Evolutionary conservation across 1,284 basidiomycete genomes (phyloP).

Genomic region (Rhodotorula sp.): DNA sequence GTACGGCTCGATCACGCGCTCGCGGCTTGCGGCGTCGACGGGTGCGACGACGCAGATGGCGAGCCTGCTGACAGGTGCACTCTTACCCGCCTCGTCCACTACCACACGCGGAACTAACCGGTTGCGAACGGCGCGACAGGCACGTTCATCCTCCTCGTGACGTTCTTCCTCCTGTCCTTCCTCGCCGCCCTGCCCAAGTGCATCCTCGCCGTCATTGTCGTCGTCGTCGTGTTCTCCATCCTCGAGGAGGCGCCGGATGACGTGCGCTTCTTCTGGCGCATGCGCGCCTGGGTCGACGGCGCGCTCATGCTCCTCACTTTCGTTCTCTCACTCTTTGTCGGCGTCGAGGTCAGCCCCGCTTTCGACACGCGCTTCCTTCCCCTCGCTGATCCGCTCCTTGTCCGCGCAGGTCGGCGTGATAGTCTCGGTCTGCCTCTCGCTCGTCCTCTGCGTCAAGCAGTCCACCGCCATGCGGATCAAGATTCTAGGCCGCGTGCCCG

Average conservation of each 20-base stretch:
- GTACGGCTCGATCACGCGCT: constrained; percentile 77
- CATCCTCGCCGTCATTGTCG: constrained; percentile 75
- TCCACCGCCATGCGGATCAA: constrained; percentile 73
- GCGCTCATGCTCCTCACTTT: constrained; percentile 82
- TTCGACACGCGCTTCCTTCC: not conserved
- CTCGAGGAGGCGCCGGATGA: constrained; percentile 86
- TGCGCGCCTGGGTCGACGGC: constrained; percentile 84
- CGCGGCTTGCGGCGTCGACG: constrained; percentile 49
- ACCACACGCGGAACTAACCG: too few relatives aligned
- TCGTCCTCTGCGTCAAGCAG: constrained; percentile 82
- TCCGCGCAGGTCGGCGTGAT: constrained; percentile 64
- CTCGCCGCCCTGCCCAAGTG: constrained; percentile 77
- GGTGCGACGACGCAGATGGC: constrained; percentile 87
- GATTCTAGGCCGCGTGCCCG: constrained; percentile 74
- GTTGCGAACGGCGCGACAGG: too few relatives aligned
- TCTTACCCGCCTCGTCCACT: too few relatives aligned
- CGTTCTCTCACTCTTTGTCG: constrained; percentile 73
- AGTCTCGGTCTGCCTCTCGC: constrained; percentile 77
- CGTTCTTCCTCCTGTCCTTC: constrained; percentile 80
- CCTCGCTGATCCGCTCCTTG: not conserved
- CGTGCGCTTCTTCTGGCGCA: constrained; percentile 57
- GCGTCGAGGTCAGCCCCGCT: constrained; percentile 62
- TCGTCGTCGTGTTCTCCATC: constrained; percentile 78
- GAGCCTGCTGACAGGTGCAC: constrained; percentile 77
- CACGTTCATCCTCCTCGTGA: constrained; percentile 71